Evolutionary conservation across 345 rosid genomes (phyloP), one percentile per base, ranked within the genome.

Genomic region (Eutrema heterophyllum): DNA sequence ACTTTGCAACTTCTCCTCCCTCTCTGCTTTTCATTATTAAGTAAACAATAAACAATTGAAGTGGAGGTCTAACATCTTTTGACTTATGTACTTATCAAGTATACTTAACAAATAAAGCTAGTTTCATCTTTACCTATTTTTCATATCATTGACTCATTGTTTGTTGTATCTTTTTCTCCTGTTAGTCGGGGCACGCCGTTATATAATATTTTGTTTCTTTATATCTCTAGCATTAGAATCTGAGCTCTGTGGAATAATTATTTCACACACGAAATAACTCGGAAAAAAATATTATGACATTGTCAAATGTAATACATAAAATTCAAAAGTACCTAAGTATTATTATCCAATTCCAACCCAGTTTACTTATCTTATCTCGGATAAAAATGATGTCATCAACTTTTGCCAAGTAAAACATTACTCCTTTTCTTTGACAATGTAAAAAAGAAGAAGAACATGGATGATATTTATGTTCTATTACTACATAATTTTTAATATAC

Each of bases 81-180:
- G 71, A 65, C 71, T 73, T 72, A 2, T 64, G 70, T 51, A 18
- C 68, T 44, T 45, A 39, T 39, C 2, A 69, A 32, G 44, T 69
- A 56, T 43, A 44, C 43, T 14, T 33, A 9, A 45, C 51, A 70
- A 58, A 41, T 21, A 29, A 26, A 41, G 50, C 56, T 41, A 9
- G 11, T 5, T 54, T 26, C 18, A 10, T 24, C 36, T 52, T 67
- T 26, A 12, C 40, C 44, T 30, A 16, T 44, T 60, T 16, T 10
- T 24, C 8, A 61, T 41, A 61, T 40, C 9, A 53, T 21, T 16
- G 30, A 3, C 4, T 29, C 30, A 8, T 13, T 43, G 38, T 54
- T 29, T 54, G 9, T 54, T 35, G 18, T 36, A 38, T 38, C 11
- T 38, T 38, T 9, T 36, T 36, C 3, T 9, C 38, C 8, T 3